phyloP scores from a whole-genome alignment of 83 land plant species.

The Larix sibirica region DNA sequence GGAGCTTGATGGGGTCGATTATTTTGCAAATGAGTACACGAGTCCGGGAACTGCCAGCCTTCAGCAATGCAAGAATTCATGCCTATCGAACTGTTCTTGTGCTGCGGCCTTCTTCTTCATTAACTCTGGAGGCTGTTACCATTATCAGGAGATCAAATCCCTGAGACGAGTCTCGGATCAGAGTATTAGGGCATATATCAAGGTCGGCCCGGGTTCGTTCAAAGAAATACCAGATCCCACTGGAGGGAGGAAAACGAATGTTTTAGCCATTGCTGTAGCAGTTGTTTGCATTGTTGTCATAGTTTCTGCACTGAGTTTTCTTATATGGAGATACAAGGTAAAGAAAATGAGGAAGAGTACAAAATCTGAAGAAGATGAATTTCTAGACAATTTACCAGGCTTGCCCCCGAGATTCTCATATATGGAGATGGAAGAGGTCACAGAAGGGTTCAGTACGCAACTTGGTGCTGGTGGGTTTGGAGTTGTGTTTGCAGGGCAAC shows the following conservation, averaged over 20 bases:
- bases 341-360: slow-evolving; percentile 9
- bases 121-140: slow-evolving; percentile 45
- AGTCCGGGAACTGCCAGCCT: slow-evolving; percentile 26
- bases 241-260: slow-evolving; percentile 3
- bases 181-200: slow-evolving; percentile 29
- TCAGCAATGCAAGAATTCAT: slow-evolving; percentile 39
- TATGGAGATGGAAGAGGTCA: slow-evolving; percentile 19
- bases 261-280: slow-evolving; percentile 26
- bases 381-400: slow-evolving; percentile 38
- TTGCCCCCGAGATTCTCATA: slow-evolving; percentile 19
- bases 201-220: slow-evolving; percentile 26
- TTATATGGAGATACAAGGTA: slow-evolving; percentile 22
- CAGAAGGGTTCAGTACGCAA: slow-evolving; percentile 15
- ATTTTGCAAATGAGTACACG: slow-evolving; percentile 44
- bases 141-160: slow-evolving; percentile 51
- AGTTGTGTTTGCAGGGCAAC: slow-evolving; percentile 12
- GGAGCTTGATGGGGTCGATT: slow-evolving; percentile 39
- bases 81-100: slow-evolving; percentile 60
- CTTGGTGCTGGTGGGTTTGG: slow-evolving; percentile 21
- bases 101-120: slow-evolving; percentile 52
- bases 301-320: slow-evolving; percentile 11
- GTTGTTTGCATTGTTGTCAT: slow-evolving; percentile 34
- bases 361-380: slow-evolving; percentile 57
- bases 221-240: background rate
- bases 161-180: slow-evolving; percentile 26